A percentile compares a stretch with the other conserved stretches of the same genome.
Conservation (phyloP, 768 basidiomycete species). For the Collybia nuda region DNA sequence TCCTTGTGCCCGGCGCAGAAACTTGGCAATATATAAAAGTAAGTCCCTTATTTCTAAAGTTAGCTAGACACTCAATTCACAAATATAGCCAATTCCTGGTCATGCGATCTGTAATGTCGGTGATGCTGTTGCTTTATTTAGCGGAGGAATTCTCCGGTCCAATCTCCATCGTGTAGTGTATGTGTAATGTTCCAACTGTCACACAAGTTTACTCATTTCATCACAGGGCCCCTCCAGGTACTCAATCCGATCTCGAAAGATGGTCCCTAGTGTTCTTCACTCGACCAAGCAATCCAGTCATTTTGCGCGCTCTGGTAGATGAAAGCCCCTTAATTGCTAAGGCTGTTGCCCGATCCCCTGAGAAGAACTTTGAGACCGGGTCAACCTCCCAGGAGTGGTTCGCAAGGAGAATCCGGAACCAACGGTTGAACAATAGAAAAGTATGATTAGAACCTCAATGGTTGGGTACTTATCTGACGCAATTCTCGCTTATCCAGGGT, state of each 20-base stretch:
- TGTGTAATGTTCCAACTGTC: neutral
- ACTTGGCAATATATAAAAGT: slow-evolving; percentile 73
- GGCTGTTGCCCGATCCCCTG: slow-evolving; percentile 37
- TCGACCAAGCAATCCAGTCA: slow-evolving; percentile 52
- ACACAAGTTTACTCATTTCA: neutral
- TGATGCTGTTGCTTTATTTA: slow-evolving; percentile 12
- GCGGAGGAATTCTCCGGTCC: slow-evolving; percentile 19
- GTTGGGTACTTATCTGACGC: no score
- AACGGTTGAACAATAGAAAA: slow-evolving; percentile 41
- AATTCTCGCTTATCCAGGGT: slow-evolving; percentile 26
- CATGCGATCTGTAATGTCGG: slow-evolving; percentile 59
- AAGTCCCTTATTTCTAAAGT: slow-evolving; percentile 10
- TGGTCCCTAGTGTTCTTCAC: slow-evolving; percentile 75
- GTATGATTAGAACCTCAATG: slow-evolving; percentile 17
- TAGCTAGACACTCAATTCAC: neutral
- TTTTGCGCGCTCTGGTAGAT: slow-evolving; percentile 50
- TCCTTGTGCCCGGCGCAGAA: slow-evolving; percentile 58
- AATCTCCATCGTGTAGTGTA: slow-evolving; percentile 19
- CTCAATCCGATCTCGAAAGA: slow-evolving; percentile 49
- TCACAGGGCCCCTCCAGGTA: slow-evolving; percentile 56
- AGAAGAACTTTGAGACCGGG: slow-evolving; percentile 33
- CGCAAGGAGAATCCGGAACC: slow-evolving; percentile 40
- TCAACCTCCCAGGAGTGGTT: slow-evolving; percentile 45
- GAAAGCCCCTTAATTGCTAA: slow-evolving; percentile 50
- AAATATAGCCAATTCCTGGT: slow-evolving; percentile 42